Evolutionary conservation across 2,329 filamentous ascomycete species (phyloP).

Genomic region (Aspergillus quadrilineatus): DNA sequence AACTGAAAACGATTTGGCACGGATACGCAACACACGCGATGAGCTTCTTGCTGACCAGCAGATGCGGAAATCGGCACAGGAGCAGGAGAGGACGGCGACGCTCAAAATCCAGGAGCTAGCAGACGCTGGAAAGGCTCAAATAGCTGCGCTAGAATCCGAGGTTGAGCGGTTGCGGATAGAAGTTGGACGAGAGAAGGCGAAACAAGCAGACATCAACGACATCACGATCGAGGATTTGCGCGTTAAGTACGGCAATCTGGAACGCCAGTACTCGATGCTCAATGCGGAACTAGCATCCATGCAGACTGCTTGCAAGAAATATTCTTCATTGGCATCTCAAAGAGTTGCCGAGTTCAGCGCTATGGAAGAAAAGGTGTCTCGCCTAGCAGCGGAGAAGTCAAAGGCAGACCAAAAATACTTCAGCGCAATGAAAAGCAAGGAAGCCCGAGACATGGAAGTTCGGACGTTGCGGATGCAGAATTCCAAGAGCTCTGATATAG

Average conservation of each 20-base stretch:
- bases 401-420: slow-evolving; percentile 99
- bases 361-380: slow-evolving; percentile 73
- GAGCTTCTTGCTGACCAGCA: slow-evolving; percentile 79
- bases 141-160: slow-evolving; percentile 78
- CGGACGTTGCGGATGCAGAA: slow-evolving; percentile 78
- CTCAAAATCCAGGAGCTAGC: slow-evolving; percentile 78
- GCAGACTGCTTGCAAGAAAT: slow-evolving; percentile 87
- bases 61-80: slow-evolving; percentile 74
- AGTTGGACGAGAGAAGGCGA: slow-evolving; percentile 48
- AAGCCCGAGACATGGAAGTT: slow-evolving; percentile 78
- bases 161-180: slow-evolving; percentile 66
- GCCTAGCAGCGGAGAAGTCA: slow-evolving; percentile 80
- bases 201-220: slow-evolving; percentile 53
- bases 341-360: slow-evolving; percentile 76
- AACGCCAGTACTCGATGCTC: slow-evolving; percentile 78
- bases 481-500: slow-evolving; percentile 87
- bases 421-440: slow-evolving; percentile 89
- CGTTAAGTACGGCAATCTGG: slow-evolving; percentile 69
- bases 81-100: slow-evolving; percentile 68
- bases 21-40: slow-evolving; percentile 80
- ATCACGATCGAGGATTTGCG: slow-evolving; percentile 70
- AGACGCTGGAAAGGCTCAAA: slow-evolving; percentile 74
- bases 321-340: slow-evolving; percentile 77
- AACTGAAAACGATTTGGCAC: slow-evolving; percentile 79
- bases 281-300: slow-evolving; percentile 86